Percentiles rank a stretch among this genome's conserved stretches.
These are phyloP conservation scores for Phytophthora colocasiae DNA, from an alignment of 352 stramenopile species.

Conservation along the genomic window DNA sequence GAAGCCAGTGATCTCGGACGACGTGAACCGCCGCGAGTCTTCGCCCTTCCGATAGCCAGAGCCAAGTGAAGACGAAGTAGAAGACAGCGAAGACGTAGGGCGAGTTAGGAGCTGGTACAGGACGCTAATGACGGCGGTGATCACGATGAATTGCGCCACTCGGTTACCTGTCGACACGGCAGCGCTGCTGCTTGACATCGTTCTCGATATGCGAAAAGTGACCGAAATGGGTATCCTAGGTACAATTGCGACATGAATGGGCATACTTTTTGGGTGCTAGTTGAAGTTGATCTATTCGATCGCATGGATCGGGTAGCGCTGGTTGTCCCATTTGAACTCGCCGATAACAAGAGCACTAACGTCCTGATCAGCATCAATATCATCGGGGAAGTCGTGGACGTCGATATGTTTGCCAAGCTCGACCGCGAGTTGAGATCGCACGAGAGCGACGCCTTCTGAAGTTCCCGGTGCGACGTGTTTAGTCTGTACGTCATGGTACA, in stretches of 20 bases:
- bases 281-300: slow-evolving; percentile 45
- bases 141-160: slow-evolving; percentile 68
- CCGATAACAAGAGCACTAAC: slow-evolving; percentile 37
- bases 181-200: slow-evolving; percentile 20
- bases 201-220: slow-evolving; percentile 5
- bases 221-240: neutral
- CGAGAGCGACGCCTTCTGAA: slow-evolving; percentile 51
- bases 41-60: slow-evolving; percentile 33
- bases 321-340: slow-evolving; percentile 62
- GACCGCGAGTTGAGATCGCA: slow-evolving; percentile 79
- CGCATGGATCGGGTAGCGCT: slow-evolving; percentile 47
- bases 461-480: slow-evolving; percentile 49
- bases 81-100: slow-evolving; percentile 1
- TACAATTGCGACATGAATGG: no score
- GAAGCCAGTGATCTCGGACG: slow-evolving; percentile 67
- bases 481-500: slow-evolving; percentile 76
- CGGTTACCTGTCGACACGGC: slow-evolving; percentile 57
- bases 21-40: slow-evolving; percentile 47
- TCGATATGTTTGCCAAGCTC: slow-evolving; percentile 69
- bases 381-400: slow-evolving; percentile 47
- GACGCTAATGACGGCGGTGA: slow-evolving; percentile 59
- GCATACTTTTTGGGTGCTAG: slow-evolving; percentile 1
- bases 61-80: slow-evolving; percentile 11
- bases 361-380: slow-evolving; percentile 8
- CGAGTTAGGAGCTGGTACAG: slow-evolving; percentile 59